Evolutionary conservation across 306 rosid species (phyloP).

Genomic region (Acmispon strigosus): DNA sequence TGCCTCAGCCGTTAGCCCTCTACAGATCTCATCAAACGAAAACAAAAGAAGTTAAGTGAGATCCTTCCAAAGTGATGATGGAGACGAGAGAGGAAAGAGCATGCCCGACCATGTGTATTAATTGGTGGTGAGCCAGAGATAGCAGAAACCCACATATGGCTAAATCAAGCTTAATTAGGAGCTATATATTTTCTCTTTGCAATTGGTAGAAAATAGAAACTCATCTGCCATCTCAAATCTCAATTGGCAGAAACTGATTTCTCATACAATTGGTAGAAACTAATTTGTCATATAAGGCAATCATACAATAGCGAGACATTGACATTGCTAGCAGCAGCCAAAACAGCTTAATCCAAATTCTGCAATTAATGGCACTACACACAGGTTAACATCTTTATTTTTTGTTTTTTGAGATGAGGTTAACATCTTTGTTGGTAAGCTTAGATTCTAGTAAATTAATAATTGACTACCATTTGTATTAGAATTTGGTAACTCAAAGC

Average conservation of each 20-base stretch:
- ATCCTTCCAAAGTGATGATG: slow-evolving; percentile 16
- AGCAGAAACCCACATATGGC: neutral
- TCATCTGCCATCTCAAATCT: too few species aligned
- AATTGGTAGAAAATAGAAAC: neutral
- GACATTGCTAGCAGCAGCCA: slow-evolving; percentile 21
- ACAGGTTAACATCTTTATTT: neutral
- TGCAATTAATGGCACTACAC: neutral
- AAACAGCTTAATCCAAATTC: slow-evolving; percentile 21
- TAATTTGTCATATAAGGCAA: neutral
- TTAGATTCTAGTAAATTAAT: neutral
- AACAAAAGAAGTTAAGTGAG: slow-evolving; percentile 3
- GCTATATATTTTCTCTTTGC: neutral
- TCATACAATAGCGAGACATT: slow-evolving; percentile 7
- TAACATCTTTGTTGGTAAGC: slow-evolving; percentile 8
- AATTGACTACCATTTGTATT: too few species aligned
- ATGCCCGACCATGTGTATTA: neutral
- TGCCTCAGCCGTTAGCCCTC: too few species aligned
- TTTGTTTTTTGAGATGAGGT: too few species aligned
- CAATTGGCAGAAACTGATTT: neutral
- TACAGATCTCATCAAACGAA: neutral
- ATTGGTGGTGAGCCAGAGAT: neutral
- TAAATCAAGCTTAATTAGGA: too few species aligned
- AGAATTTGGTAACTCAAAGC: too few species aligned
- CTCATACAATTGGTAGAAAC: neutral
- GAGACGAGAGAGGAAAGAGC: slow-evolving; percentile 20